Evolutionary conservation across 805 yeast species (phyloP).

Genomic region (Priceomyces haplophilus): DNA sequence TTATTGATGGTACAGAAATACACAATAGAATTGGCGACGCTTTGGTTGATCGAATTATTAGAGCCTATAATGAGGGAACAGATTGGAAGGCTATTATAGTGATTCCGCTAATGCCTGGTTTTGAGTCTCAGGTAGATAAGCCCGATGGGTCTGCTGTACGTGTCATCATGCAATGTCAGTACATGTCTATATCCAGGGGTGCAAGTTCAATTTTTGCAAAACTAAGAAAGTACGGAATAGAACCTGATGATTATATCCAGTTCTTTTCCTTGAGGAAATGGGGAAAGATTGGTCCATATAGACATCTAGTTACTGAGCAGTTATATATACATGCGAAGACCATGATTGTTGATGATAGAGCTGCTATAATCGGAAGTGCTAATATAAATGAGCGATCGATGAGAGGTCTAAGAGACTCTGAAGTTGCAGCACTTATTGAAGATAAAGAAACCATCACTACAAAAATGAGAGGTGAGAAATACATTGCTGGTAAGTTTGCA

Average conservation of each 20-base stretch:
- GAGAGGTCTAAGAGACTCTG: conserved; percentile 93
- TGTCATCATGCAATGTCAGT: conserved; percentile 95
- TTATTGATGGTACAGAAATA: conserved; percentile 76
- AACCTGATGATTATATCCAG: conserved; percentile 87
- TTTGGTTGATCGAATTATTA: conserved; percentile 88
- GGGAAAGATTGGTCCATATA: conserved; percentile 83
- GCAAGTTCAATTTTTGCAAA: conserved; percentile 82
- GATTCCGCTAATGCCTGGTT: conserved; percentile 97
- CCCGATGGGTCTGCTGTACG: conserved; percentile 95
- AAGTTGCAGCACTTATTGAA: conserved; percentile 83
- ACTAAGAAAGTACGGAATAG: conserved; percentile 72
- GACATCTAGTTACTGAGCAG: conserved; percentile 81
- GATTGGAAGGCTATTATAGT: conserved; percentile 88
- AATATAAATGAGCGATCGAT: conserved; percentile 95
- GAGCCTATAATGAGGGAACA: conserved; percentile 75
- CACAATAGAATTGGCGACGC: conserved; percentile 95
- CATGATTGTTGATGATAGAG: conserved; percentile 87
- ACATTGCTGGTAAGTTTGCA: conserved; percentile 81
- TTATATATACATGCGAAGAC: conserved; percentile 91
- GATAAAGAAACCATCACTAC: conserved; percentile 70
- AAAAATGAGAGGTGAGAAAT: conserved; percentile 81
- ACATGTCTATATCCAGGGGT: conserved; percentile 89
- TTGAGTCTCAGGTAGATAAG: conserved; percentile 87
- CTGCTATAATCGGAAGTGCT: conserved; percentile 95
- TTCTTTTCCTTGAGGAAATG: conserved; percentile 91